These are phyloP conservation scores for Kwoniella europaea DNA, from an alignment of 768 basidiomycete species.

Conservation along the genomic window DNA sequence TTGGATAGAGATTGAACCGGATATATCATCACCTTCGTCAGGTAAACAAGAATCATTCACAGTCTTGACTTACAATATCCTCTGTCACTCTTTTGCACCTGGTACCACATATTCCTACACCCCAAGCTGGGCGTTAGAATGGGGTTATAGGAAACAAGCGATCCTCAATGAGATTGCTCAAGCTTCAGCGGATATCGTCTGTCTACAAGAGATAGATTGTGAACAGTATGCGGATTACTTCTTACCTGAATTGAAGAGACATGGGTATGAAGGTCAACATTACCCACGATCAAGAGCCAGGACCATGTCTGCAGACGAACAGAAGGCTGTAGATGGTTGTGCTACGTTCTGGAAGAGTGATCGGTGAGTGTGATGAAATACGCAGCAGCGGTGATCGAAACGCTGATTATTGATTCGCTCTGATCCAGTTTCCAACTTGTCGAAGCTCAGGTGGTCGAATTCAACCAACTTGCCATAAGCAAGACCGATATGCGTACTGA, in stretches of 20 bases:
- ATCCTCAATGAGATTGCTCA: constrained; percentile 82
- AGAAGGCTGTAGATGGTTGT: constrained; percentile 90
- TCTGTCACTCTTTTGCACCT: constrained; percentile 89
- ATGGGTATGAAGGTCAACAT: constrained; percentile 88
- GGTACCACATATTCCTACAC: constrained; percentile 92
- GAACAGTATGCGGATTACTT: constrained; percentile 93
- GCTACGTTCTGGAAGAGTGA: constrained; percentile 91
- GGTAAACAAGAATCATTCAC: constrained; percentile 70
- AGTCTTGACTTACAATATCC: constrained; percentile 88
- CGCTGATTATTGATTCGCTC: constrained; percentile 7
- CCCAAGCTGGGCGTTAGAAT: constrained; percentile 92
- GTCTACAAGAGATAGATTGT: constrained; percentile 93
- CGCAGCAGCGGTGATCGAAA: neutral
- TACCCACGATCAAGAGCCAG: constrained; percentile 91
- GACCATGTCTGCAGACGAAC: constrained; percentile 87
- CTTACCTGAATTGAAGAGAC: constrained; percentile 69
- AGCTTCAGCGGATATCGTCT: constrained; percentile 84
- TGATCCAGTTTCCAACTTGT: constrained; percentile 79
- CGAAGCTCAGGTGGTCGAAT: constrained; percentile 91
- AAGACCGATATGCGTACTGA: constrained; percentile 80
- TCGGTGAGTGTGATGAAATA: constrained; percentile 66
- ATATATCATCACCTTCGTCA: constrained; percentile 34
- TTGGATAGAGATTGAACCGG: constrained; percentile 66
- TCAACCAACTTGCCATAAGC: constrained; percentile 88
- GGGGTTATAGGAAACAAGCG: constrained; percentile 88